These are phyloP conservation scores for Durotheca rogersii DNA, from an alignment of 495 filamentous ascomycete genomes.

Conservation along the genomic window DNA sequence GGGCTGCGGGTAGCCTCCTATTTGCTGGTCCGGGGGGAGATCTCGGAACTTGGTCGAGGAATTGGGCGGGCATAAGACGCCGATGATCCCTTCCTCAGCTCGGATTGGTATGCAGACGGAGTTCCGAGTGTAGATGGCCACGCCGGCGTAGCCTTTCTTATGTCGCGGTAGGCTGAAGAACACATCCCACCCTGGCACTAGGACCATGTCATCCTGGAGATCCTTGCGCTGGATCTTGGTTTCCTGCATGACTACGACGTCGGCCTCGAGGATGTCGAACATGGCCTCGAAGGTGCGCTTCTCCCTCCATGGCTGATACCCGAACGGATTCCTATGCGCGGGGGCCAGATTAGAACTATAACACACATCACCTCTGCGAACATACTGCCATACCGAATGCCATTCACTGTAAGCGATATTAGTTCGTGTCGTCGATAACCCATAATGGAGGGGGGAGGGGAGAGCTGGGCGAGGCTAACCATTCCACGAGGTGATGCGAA, in stretches of 20 bases:
- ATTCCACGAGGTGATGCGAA: slow-evolving; percentile 42
- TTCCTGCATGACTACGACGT: slow-evolving; percentile 94
- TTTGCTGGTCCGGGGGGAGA: slow-evolving; percentile 73
- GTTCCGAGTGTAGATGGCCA: slow-evolving; percentile 93
- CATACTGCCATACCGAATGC: slow-evolving; percentile 66
- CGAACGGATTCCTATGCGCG: slow-evolving; percentile 77
- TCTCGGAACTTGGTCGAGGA: slow-evolving; percentile 73
- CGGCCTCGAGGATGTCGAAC: slow-evolving; percentile 92
- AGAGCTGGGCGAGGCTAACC: slow-evolving; percentile 25
- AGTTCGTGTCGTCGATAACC: slow-evolving; percentile 11
- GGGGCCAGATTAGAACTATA: slow-evolving; percentile 16
- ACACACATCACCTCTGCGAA: neutral
- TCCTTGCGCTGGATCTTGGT: slow-evolving; percentile 96
- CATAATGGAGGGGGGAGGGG: neutral
- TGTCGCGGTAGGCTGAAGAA: slow-evolving; percentile 89
- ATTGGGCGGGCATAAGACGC: slow-evolving; percentile 74
- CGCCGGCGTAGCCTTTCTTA: slow-evolving; percentile 98
- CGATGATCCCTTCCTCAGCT: slow-evolving; percentile 91
- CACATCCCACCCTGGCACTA: slow-evolving; percentile 94
- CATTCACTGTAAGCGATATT: slow-evolving; percentile 67
- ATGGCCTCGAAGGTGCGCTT: slow-evolving; percentile 88
- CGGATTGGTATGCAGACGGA: slow-evolving; percentile 82
- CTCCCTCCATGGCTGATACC: slow-evolving; percentile 91
- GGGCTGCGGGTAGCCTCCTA: slow-evolving; percentile 83
- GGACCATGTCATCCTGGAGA: slow-evolving; percentile 90